Base-by-base conservation (phyloP, 805 yeast genomes). In the Yarrowia sp. region DNA sequence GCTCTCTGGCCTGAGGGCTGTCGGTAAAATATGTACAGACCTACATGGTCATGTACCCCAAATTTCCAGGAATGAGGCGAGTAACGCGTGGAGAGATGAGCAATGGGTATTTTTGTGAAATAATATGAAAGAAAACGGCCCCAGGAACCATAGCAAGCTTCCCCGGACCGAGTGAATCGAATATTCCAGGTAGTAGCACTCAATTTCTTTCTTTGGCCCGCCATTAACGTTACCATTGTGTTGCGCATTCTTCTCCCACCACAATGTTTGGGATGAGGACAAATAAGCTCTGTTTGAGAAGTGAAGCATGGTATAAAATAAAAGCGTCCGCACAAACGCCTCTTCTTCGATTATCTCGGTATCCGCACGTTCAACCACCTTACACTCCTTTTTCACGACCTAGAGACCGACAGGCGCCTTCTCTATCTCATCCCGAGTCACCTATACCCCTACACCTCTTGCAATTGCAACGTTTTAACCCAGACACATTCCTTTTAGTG, bases 331-430 rank as follows among this genome's bases (percentile, higher is more conserved):
- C 57, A 17, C 42, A 36, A 18, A 36, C 57, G 57, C 43, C 42
- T 36, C 58, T 36, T 51, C 43, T 51, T 36, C 18, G 43, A 51
- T 6, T 51, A 51, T 51, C 58, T 51, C 43, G 58, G 58, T 51
- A 51, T 51, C 57, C 58, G 22, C 43, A 51, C 58, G 58, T 51
- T 51, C 58, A 17, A 51, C 42, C 58, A 36, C 58, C 58, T 17
- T 51, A 51, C 58, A 51, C 58, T 51, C 58, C 58, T 51, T 51
- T 51, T 38, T 2, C 33, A 18, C 18, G 55, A 38, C 42, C 58
- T 51, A 51, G 58, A 51, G 58, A 36, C 58, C 43, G 58, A 36
- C 58, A 51, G 58, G 58, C 35, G 58, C 58, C 58, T 51, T 51
- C 58, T 51, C 58, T 51, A 51, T 51, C 58, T 38, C 57, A 36